phyloP scores from a whole-genome alignment of 2,329 filamentous ascomycete genomes.

The Coniochaeta sp. region DNA sequence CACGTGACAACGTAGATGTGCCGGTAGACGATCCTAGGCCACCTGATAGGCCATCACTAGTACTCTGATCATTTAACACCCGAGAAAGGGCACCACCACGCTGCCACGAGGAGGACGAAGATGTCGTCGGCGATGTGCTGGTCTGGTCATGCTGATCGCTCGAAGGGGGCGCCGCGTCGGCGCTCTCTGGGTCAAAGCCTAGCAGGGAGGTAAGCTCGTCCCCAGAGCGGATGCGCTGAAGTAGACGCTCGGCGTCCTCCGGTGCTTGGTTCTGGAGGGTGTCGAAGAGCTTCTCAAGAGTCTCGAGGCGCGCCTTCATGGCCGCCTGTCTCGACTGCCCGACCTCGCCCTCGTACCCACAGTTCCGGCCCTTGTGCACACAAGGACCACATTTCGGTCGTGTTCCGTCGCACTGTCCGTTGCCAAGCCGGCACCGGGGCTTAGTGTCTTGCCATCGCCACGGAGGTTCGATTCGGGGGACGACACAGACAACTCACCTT shows the following conservation, averaged over 20 bases:
- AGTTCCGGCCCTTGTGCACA: conserved; percentile 16
- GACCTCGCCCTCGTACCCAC: conserved; percentile 23
- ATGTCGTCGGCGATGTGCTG: not conserved
- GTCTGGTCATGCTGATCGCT: not conserved
- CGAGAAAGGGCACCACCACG: not conserved
- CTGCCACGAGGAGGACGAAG: not conserved
- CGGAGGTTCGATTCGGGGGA: no score
- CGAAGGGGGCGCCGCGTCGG: not conserved
- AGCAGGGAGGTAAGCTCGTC: conserved; percentile 7
- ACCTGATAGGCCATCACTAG: no score
- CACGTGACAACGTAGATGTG: not conserved
- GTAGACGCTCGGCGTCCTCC: conserved; percentile 17
- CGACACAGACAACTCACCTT: conserved; percentile 11
- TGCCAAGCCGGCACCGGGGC: not conserved
- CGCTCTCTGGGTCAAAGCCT: not conserved
- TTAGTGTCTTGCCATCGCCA: not conserved
- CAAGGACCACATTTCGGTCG: conserved; percentile 23
- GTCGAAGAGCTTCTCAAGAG: conserved; percentile 19
- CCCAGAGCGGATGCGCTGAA: conserved; percentile 17
- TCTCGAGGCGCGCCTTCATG: conserved; percentile 19
- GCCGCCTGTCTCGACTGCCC: conserved; percentile 23
- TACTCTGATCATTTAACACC: not conserved
- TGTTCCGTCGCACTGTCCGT: conserved; percentile 21
- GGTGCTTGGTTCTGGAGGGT: conserved; percentile 14
- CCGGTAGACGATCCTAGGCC: not conserved